A percentile compares a stretch with the other conserved stretches of the same genome.
These are phyloP conservation scores for Schwanniomyces occidentalis DNA, from an alignment of 805 yeast species.

Conservation along the genomic window DNA sequence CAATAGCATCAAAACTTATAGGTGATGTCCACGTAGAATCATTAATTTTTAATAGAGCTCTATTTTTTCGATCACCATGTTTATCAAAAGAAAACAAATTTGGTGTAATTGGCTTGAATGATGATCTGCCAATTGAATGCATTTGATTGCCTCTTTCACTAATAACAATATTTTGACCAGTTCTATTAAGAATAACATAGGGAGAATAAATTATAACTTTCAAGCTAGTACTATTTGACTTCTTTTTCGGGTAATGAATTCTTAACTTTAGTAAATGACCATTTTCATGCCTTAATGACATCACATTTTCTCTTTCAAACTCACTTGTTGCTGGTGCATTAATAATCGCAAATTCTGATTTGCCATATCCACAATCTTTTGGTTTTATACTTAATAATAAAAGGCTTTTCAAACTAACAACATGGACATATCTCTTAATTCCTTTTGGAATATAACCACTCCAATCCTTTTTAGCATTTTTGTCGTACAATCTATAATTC, in stretches of 20 bases:
- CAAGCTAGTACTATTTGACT: slow-evolving; percentile 56
- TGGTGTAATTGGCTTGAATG: slow-evolving; percentile 45
- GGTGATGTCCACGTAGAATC: slow-evolving; percentile 74
- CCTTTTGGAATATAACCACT: slow-evolving; percentile 63
- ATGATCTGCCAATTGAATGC: slow-evolving; percentile 42
- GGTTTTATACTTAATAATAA: slow-evolving; percentile 72
- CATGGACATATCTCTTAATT: slow-evolving; percentile 71
- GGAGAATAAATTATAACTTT: slow-evolving; percentile 78
- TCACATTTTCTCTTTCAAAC: slow-evolving; percentile 53
- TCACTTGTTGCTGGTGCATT: slow-evolving; percentile 55
- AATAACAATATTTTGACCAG: slow-evolving; percentile 64
- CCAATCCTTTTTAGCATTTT: slow-evolving; percentile 68
- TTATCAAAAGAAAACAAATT: slow-evolving; percentile 82
- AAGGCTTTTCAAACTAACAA: slow-evolving; percentile 70
- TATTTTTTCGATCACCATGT: slow-evolving; percentile 55
- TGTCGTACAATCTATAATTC: slow-evolving; percentile 73
- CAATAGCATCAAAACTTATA: slow-evolving; percentile 85
- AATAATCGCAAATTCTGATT: slow-evolving; percentile 75
- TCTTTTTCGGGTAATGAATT: slow-evolving; percentile 59
- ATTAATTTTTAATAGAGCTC: slow-evolving; percentile 65
- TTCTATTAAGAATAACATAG: slow-evolving; percentile 77
- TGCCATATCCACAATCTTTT: slow-evolving; percentile 56
- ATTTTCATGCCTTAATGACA: slow-evolving; percentile 55
- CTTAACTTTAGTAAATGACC: slow-evolving; percentile 68
- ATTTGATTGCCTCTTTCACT: slow-evolving; percentile 59